phyloP scores from a whole-genome alignment of 2,329 filamentous ascomycete species.

The Raffaelea arxii region DNA sequence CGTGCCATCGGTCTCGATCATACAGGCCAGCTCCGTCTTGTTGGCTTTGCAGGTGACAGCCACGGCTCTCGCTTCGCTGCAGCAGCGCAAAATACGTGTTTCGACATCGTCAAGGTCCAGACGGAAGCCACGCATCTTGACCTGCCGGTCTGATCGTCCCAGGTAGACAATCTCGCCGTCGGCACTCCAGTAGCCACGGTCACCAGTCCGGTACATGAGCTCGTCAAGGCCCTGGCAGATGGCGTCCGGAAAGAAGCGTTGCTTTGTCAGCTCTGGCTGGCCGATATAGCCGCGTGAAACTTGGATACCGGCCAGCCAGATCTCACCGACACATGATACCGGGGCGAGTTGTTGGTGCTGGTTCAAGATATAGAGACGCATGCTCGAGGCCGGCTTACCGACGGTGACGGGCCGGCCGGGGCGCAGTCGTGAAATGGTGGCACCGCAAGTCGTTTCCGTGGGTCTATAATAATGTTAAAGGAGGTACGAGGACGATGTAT shows the following conservation, averaged over 20 bases:
- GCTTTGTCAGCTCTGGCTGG: slow-evolving; percentile 15
- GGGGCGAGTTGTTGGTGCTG: slow-evolving; percentile 17
- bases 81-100: slow-evolving; percentile 11
- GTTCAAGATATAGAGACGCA: slow-evolving; percentile 29
- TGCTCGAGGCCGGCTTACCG: slow-evolving; percentile 24
- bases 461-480: slow-evolving; percentile 13
- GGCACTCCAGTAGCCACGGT: slow-evolving; percentile 22
- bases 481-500: background rate
- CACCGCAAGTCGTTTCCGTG: slow-evolving; percentile 28
- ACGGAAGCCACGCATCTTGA: slow-evolving; percentile 20
- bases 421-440: slow-evolving; percentile 21
- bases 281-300: slow-evolving; percentile 30
- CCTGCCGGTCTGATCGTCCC: slow-evolving; percentile 27
- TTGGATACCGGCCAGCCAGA: slow-evolving; percentile 32
- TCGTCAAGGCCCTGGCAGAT: slow-evolving; percentile 13
- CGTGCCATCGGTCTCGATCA: background rate
- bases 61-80: background rate
- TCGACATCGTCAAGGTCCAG: slow-evolving; percentile 28
- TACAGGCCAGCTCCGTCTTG: background rate
- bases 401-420: slow-evolving; percentile 22
- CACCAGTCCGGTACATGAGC: slow-evolving; percentile 30
- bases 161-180: slow-evolving; percentile 22
- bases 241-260: slow-evolving; percentile 22
- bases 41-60: background rate
- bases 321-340: slow-evolving; percentile 27